A percentile compares a stretch with the other conserved stretches of the same genome.
These are phyloP conservation scores for Simmondsia chinensis DNA, from an alignment of 148 eudicot species.

Conservation along the genomic window DNA sequence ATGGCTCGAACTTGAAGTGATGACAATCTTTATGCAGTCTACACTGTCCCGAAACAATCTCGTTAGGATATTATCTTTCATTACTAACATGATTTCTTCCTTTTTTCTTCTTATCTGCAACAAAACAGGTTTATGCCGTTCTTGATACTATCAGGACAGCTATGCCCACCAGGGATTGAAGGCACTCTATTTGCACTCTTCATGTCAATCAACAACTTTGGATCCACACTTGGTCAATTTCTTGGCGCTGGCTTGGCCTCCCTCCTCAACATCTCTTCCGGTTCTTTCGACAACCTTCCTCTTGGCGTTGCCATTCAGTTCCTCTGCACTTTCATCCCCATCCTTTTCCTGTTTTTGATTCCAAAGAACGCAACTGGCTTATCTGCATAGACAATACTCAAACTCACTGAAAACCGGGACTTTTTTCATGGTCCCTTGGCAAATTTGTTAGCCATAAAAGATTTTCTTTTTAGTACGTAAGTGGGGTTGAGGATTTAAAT, in stretches of 20 bases:
- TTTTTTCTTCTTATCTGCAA: not conserved
- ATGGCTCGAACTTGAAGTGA: too few relatives aligned
- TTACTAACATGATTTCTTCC: not conserved
- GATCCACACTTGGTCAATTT: conserved; percentile 66
- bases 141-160: conserved; percentile 85
- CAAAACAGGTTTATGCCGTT: conserved; percentile 94
- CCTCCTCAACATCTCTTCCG: conserved; percentile 74
- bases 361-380: conserved; percentile 88
- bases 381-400: conserved; percentile 38
- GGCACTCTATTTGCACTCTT: conserved; percentile 97
- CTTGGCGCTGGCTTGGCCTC: conserved; percentile 84
- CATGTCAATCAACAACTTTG: conserved; percentile 95
- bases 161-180: conserved; percentile 97
- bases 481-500: too few relatives aligned
- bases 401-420: too few relatives aligned
- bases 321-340: conserved; percentile 61
- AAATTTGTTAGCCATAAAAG: too few relatives aligned
- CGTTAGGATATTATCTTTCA: too few relatives aligned
- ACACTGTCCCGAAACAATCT: too few relatives aligned
- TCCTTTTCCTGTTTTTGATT: conserved; percentile 65
- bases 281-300: conserved; percentile 78
- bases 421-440: too few relatives aligned
- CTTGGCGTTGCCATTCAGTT: conserved; percentile 53
- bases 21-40: too few relatives aligned
- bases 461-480: too few relatives aligned